Evolutionary conservation across 345 rosid genomes (phyloP), one percentile per base, ranked within the genome.

Genomic region (Populus ilicifolia): DNA sequence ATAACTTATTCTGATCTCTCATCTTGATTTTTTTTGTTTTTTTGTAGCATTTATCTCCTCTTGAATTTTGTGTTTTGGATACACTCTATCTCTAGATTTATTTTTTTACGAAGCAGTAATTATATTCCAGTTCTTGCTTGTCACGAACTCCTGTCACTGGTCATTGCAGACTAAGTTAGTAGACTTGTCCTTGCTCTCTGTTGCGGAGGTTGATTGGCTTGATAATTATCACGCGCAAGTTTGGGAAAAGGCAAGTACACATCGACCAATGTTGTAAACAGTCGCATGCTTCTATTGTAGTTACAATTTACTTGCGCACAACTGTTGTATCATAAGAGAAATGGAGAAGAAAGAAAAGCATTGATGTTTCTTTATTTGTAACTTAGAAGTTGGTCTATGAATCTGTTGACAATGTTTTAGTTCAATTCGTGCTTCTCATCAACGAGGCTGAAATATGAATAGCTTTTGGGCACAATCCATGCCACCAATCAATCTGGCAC

Each of bases 151-250:
- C 59, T 52, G 59, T 52, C 18, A 2, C 59, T 6, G 1, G 59
- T 38, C 17, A 13, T 46, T 82, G 89, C 90, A 93, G 98, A 79
- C 85, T 16, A 95, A 95, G 82, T 69, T 95, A 90, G 80, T 95
- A 39, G 93, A 92, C 29, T 54, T 86, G 7, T 84, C 93, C 23
- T 83, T 93, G 80, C 92, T 93, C 11, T 87, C 93, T 7, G 71
- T 77, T 5, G 80, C 77, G 25, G 99, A 93, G 85, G 80, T 91
- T 48, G 85, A 88, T 64, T 95, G 99, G 99, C 89, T 95, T 41
- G 88, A 95, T 71, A 74, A 79, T 69, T 95, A 95, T 89, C 99
- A 93, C 78, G 66, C 82, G 2, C 93, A 92, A 84, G 98, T 93
- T 70, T 92, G 99, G 99, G 94, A 89, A 71, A 95, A 95, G 97